phyloP scores from a whole-genome alignment of 1,284 basidiomycete species.

The Paramarasmius palmivorus region DNA sequence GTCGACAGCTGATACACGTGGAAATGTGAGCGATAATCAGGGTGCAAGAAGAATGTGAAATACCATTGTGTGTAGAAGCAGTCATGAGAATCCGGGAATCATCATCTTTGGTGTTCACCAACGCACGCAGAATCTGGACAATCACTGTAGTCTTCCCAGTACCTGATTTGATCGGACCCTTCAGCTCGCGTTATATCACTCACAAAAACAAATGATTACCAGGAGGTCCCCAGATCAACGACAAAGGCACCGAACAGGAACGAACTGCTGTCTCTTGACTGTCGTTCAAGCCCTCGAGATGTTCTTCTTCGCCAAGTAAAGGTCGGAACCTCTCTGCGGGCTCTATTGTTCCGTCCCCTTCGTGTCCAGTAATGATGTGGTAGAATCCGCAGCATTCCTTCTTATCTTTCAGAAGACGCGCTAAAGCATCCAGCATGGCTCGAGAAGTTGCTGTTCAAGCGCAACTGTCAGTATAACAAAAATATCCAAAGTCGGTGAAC shows the following conservation, averaged over 20 bases:
- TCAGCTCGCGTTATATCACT: background rate
- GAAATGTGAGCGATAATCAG: background rate
- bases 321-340: background rate
- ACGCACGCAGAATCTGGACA: constrained; percentile 52
- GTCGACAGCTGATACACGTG: constrained; percentile 50
- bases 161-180: constrained; percentile 38
- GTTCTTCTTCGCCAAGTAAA: constrained; percentile 3
- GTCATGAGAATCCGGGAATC: constrained; percentile 60
- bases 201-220: constrained; percentile 32
- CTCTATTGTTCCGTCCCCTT: background rate
- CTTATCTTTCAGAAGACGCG: constrained; percentile 42
- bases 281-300: constrained; percentile 38
- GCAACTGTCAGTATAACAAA: background rate
- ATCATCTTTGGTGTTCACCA: constrained; percentile 35
- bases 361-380: constrained; percentile 24
- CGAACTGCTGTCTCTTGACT: constrained; percentile 54
- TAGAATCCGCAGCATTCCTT: constrained; percentile 50
- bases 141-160: constrained; percentile 73
- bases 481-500: background rate
- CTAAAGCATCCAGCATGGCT: constrained; percentile 64
- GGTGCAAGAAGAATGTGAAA: constrained; percentile 5
- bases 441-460: constrained; percentile 48
- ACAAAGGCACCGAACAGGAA: constrained; percentile 41
- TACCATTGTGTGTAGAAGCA: constrained; percentile 68
- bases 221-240: constrained; percentile 68